Conservation (phyloP, 495 filamentous ascomycete genomes). For the Pyronema omphalodes region DNA sequence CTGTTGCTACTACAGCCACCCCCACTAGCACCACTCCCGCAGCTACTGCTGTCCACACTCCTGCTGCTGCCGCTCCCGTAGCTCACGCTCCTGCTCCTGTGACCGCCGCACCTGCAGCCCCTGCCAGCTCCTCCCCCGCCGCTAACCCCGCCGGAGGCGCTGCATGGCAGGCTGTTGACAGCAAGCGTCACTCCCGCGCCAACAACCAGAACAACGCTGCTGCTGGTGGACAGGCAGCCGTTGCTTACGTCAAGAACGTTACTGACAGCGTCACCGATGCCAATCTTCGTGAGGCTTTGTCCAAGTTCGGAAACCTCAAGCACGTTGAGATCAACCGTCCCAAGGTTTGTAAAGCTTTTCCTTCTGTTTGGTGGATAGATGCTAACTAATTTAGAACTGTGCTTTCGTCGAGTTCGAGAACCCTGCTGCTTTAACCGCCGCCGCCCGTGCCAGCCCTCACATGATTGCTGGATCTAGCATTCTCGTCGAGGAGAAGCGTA, state of each 20-base stretch:
- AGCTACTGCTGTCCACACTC: not conserved
- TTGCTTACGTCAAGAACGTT: constrained; percentile 87
- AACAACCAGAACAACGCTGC: constrained; percentile 12
- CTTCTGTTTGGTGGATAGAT: constrained; percentile 2
- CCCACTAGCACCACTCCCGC: constrained; percentile 4
- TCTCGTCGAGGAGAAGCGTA: constrained; percentile 61
- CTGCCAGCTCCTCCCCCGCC: constrained; percentile 9
- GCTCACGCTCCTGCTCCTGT: constrained; percentile 31
- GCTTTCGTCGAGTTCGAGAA: constrained; percentile 89
- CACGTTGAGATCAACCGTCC: constrained; percentile 77
- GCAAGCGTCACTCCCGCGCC: constrained; percentile 13
- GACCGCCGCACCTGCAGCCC: constrained; percentile 5
- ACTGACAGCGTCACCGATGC: constrained; percentile 60
- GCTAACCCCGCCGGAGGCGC: constrained; percentile 7
- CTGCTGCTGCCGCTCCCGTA: constrained; percentile 29
- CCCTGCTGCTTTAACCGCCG: constrained; percentile 56
- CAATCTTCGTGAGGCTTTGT: constrained; percentile 44
- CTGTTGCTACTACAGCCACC: constrained; percentile 26
- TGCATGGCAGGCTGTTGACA: constrained; percentile 20
- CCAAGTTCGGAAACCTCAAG: constrained; percentile 56
- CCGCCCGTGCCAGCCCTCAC: constrained; percentile 71
- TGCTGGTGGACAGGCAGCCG: constrained; percentile 33
- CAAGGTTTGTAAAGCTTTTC: constrained; percentile 45
- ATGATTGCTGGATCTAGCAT: constrained; percentile 62
- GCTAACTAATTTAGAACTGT: constrained; percentile 51